A percentile compares a stretch with the other conserved stretches of the same genome.
Evolutionary conservation across 495 filamentous ascomycete species (phyloP).

Genomic region (Penicillium cinerascens): DNA sequence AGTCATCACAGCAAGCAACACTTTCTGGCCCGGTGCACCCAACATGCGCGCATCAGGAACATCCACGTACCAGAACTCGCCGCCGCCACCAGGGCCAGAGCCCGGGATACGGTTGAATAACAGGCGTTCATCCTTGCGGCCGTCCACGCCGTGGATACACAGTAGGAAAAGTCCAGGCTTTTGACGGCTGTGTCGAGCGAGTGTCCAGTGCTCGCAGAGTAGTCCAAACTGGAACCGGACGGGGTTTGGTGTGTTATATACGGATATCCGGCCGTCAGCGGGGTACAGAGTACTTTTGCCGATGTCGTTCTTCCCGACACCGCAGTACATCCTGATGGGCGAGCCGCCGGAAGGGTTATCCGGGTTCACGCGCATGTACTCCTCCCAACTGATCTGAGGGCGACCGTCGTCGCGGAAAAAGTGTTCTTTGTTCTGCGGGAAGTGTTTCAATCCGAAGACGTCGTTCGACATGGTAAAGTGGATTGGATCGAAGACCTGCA

Average conservation of each 20-base stretch:
- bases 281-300: slow-evolving; percentile 61
- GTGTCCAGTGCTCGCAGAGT: slow-evolving; percentile 75
- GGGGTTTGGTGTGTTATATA: slow-evolving; percentile 45
- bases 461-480: slow-evolving; percentile 80
- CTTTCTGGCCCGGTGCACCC: slow-evolving; percentile 64
- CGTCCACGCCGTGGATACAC: slow-evolving; percentile 61
- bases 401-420: slow-evolving; percentile 66
- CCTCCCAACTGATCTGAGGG: slow-evolving; percentile 63
- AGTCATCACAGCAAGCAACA: slow-evolving; percentile 59
- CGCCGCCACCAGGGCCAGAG: slow-evolving; percentile 50
- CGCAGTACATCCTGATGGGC: slow-evolving; percentile 50
- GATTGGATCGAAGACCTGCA: slow-evolving; percentile 60
- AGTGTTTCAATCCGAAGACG: slow-evolving; percentile 76
- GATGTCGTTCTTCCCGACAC: slow-evolving; percentile 58
- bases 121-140: slow-evolving; percentile 61
- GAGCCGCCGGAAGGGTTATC: slow-evolving; percentile 37
- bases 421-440: slow-evolving; percentile 60
- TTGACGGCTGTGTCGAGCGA: slow-evolving; percentile 58
- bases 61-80: slow-evolving; percentile 75
- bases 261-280: slow-evolving; percentile 50
- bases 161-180: slow-evolving; percentile 65
- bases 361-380: slow-evolving; percentile 63
- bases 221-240: slow-evolving; percentile 75
- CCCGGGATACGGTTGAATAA: slow-evolving; percentile 48
- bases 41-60: slow-evolving; percentile 57